Percentiles rank a stretch among this genome's conserved stretches.
Evolutionary conservation across 2,329 filamentous ascomycete species (phyloP).

Genomic region (Cyphellophora europaea): DNA sequence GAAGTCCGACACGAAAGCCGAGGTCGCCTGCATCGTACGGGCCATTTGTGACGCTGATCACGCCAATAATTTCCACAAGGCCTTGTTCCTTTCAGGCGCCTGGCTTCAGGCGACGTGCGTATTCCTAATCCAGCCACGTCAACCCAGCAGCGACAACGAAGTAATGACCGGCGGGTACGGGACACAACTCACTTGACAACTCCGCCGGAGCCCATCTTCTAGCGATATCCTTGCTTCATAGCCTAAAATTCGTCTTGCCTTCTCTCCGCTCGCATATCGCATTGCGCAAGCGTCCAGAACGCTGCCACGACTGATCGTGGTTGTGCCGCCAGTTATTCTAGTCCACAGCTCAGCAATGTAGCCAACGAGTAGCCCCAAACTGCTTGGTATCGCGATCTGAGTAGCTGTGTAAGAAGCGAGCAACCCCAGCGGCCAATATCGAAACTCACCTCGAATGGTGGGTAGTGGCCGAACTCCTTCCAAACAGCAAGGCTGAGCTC

Average conservation of each 20-base stretch:
- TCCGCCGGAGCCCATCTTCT: constrained; percentile 40
- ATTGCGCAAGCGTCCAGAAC: constrained; percentile 45
- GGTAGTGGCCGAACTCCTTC: constrained; percentile 41
- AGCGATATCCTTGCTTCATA: constrained; percentile 43
- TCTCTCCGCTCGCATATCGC: constrained; percentile 44
- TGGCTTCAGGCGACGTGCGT: too few relatives aligned
- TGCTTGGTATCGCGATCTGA: constrained; percentile 37
- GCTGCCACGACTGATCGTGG: constrained; percentile 43
- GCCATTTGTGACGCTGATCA: too few relatives aligned
- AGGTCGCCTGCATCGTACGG: too few relatives aligned
- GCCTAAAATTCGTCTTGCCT: constrained; percentile 42
- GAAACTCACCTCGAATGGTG: constrained; percentile 30
- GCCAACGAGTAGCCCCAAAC: constrained; percentile 40
- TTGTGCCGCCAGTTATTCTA: constrained; percentile 36
- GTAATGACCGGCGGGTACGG: too few relatives aligned
- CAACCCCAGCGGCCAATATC: background rate
- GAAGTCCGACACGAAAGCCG: too few relatives aligned
- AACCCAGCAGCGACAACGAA: too few relatives aligned
- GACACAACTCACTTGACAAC: constrained; percentile 33
- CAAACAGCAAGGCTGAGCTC: constrained; percentile 35
- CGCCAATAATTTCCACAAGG: too few relatives aligned
- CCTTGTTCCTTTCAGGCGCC: too few relatives aligned
- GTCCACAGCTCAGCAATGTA: constrained; percentile 36
- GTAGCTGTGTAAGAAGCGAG: background rate
- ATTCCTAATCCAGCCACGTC: too few relatives aligned